Evolutionary conservation across 306 rosid species (phyloP), one percentile per base, ranked within the genome.

Genomic region (Castanospermum australe): DNA sequence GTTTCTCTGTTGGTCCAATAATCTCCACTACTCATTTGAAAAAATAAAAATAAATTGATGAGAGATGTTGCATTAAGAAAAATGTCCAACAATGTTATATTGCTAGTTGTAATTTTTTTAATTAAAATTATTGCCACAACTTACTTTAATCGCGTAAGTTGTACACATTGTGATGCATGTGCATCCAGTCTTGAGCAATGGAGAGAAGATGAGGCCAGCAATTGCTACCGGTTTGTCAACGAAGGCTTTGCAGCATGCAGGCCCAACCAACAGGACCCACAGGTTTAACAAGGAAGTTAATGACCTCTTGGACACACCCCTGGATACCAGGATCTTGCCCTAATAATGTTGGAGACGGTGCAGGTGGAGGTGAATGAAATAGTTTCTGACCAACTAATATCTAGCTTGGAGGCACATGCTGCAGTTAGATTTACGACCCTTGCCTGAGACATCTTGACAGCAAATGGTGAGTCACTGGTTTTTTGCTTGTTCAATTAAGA

Each of bases 281-380:
- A 57, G 28, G 17, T 17, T 69, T 1, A 11, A 8, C 21, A 47
- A n/a, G 18, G 73, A 22, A 0, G 28, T 12, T 36, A 4, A 14
- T 45, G 20, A 47, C 17, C 21, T 42, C 60, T 15, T 28, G 21
- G 38, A 30, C 6, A 17, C 56, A 42, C 15, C 14, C 76, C 82
- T 42, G 5, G 32, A 68, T 57, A 69, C 69, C 8, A 79, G 82
- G 82, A 79, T 79, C 82, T 47, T 79, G 83, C 45, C 73, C 32
- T 17, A 57, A 48, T 22, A 62, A 33, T 63, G 52, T 28, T 4
- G 24, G 50, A 21, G 33, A 35, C 22, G 17, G 79, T 72, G 56
- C 62, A 14, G 6, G 1, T 4, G 12, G 1, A 0, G 12, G 60
- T 18, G 60, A 20, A 21, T 52, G 4, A 18, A 30, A 21, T 18